Evolutionary conservation across 805 yeast genomes (phyloP), one percentile per base, ranked within the genome.

Genomic region (Starmerella apicola): DNA sequence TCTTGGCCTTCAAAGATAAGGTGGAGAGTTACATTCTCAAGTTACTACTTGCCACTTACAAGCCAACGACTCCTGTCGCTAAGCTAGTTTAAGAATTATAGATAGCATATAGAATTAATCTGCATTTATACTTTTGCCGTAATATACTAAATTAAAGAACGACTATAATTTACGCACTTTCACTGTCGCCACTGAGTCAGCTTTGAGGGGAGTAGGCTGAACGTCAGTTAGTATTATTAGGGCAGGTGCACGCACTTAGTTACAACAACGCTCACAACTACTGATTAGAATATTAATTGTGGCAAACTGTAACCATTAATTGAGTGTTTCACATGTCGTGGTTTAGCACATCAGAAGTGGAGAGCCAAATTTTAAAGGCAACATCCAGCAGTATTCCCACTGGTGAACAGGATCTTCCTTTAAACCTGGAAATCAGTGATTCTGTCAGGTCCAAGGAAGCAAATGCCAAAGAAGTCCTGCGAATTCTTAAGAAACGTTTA

Each of bases 401-500:
- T 54, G 96, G 96, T 2, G 95, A 86, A 53, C 68, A 81, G 34
- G 95, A 86, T 53, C 53, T 65, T 22, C 66, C 73, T 12, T 62
- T 68, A 33, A 85, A 88, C 12, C 65, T 91, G 43, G 97, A 91
- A 55, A 72, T 88, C 39, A 80, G 94, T 37, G 98, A 91, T 58
- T 56, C 76, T 31, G 82, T 91, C 28, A 71, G 96, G 49, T 76
- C 88, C 34, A 84, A 84, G 53, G 74, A 78, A 43, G 74, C 84
- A 8, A 68, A 77, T 1, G 73, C 95, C 2, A 79, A 74, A 51
- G 88, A 79, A 41, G 83, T 93, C 22, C 81, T 88, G 86, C 65
- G 93, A 48, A 64, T 77, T n/a, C 62, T 88, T 45, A 84, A 84
- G 64, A 78, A 74, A 50, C 69, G 95, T 36, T 64, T 85, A 16